Percentiles rank a stretch among this genome's conserved stretches.
phyloP scores from a whole-genome alignment of 2,329 filamentous ascomycete genomes.

The Penicillium sp. region DNA sequence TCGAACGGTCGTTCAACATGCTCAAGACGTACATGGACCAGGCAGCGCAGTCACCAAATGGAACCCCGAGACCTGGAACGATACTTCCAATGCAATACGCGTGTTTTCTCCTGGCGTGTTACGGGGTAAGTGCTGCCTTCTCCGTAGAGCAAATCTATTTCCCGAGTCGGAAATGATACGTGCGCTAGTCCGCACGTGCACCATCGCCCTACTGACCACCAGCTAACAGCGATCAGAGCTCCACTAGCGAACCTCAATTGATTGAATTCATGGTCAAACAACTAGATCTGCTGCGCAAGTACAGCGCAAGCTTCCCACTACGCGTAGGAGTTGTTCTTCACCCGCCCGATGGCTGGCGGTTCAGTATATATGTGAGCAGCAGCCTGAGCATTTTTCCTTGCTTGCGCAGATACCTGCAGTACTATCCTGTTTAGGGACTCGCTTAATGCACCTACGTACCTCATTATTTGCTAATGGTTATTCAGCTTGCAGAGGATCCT shows the following conservation, averaged over 20 bases:
- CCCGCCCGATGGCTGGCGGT: not conserved
- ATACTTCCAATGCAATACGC: not conserved
- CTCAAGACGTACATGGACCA: not conserved
- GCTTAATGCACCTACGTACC: not conserved
- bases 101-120: not conserved
- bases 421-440: not conserved
- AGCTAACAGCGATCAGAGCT: not conserved
- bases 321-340: not conserved
- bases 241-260: not conserved
- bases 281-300: not conserved
- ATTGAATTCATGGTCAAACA: not conserved
- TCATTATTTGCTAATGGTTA: not conserved
- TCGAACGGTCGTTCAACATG: not conserved
- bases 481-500: not conserved
- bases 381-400: not conserved
- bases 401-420: not conserved
- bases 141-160: not conserved
- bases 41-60: not conserved
- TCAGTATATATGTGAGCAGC: not conserved
- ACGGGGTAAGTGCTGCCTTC: not conserved
- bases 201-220: not conserved
- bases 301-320: not conserved
- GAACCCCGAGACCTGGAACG: not conserved
- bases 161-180: not conserved
- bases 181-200: not conserved